These are phyloP conservation scores for Fusarium torreyae DNA, from an alignment of 2,329 filamentous ascomycete species.

Conservation along the genomic window DNA sequence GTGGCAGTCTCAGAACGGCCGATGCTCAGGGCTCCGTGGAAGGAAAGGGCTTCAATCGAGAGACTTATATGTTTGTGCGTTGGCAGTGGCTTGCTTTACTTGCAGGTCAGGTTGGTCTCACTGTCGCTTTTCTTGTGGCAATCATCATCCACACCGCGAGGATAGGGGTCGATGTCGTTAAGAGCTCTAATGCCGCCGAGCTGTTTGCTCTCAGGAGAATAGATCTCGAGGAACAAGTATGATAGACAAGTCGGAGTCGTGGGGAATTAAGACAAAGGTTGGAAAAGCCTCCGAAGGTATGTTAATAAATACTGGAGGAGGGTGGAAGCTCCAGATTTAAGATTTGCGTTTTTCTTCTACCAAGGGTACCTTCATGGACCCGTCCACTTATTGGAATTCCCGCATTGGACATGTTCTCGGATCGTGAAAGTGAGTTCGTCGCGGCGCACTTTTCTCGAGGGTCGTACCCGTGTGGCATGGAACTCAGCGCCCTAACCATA, in stretches of 20 bases:
- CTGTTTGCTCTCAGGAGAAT: not conserved
- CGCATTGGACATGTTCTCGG: no score
- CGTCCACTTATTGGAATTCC: no score
- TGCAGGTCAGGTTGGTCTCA: not conserved
- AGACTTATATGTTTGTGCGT: not conserved
- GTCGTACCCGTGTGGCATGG: no score
- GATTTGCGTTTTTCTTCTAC: no score
- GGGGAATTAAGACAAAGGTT: not conserved
- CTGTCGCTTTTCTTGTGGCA: not conserved
- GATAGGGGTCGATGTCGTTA: not conserved
- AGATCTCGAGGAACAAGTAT: not conserved
- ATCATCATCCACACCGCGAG: not conserved
- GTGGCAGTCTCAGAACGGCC: not conserved
- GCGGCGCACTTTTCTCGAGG: no score
- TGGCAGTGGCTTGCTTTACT: not conserved
- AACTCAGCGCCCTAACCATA: no score
- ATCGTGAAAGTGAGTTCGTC: no score
- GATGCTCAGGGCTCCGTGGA: not conserved
- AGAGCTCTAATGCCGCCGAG: not conserved
- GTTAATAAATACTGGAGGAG: not conserved
- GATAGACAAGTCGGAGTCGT: not conserved
- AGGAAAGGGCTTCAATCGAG: not conserved
- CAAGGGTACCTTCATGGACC: no score
- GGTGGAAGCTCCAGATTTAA: not conserved
- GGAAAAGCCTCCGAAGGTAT: not conserved